Evolutionary conservation across 1,139 yeast species (phyloP).

Genomic region (Sugiyamaella sp.): DNA sequence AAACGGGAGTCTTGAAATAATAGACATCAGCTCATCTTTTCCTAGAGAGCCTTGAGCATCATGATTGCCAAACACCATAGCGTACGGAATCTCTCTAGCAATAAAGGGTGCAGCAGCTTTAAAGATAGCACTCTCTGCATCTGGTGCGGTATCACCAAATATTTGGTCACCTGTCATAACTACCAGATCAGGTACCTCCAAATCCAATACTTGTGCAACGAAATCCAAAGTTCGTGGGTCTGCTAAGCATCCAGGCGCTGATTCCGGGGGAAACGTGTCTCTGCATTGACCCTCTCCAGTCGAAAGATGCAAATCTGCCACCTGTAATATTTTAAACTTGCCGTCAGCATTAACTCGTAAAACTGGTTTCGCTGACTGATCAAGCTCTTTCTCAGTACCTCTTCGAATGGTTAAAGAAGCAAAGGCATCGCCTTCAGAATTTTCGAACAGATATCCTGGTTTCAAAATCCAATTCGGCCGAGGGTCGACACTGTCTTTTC

Average conservation of each 20-base stretch:
- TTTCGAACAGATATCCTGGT: constrained; percentile 37
- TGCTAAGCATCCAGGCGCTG: constrained; percentile 59
- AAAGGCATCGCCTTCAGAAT: constrained; percentile 21
- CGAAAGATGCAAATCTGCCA: constrained; percentile 84
- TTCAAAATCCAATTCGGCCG: constrained; percentile 67
- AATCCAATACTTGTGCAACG: constrained; percentile 62
- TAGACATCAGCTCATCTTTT: constrained; percentile 62
- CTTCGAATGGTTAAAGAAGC: constrained; percentile 44
- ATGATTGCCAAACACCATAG: constrained; percentile 79
- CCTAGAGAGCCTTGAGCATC: constrained; percentile 76
- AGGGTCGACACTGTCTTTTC: constrained; percentile 75
- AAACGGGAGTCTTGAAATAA: constrained; percentile 63
- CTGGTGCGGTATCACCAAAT: constrained; percentile 70
- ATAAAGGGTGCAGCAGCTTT: constrained; percentile 79
- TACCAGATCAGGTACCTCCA: constrained; percentile 78
- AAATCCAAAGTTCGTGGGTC: constrained; percentile 69
- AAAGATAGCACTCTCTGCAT: constrained; percentile 73
- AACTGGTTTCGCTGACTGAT: constrained; percentile 36
- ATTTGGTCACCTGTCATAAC: constrained; percentile 88
- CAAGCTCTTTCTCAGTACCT: constrained; percentile 35
- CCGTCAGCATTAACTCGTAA: constrained; percentile 47
- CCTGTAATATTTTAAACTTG: constrained; percentile 74
- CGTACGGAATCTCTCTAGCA: constrained; percentile 70
- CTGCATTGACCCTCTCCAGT: constrained; percentile 65
- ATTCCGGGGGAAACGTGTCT: constrained; percentile 59